Conservation (phyloP, 163 green algal genomes). For the Picocystis sp. region DNA sequence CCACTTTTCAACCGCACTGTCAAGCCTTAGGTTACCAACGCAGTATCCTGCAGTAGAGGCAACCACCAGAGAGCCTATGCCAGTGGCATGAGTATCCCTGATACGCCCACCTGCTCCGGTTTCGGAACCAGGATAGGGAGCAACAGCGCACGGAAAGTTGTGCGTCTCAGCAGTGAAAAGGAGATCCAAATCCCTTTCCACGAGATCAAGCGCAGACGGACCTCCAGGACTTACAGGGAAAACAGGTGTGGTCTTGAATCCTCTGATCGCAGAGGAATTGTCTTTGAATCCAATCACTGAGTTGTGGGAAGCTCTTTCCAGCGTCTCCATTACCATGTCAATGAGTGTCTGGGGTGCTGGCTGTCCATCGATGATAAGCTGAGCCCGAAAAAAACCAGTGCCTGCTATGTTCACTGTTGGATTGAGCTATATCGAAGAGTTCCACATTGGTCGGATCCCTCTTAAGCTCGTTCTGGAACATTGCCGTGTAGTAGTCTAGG, state of each 20-base stretch:
- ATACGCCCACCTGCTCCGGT: conserved; percentile 90
- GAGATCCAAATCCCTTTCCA: conserved; percentile 74
- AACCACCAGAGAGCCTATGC: conserved; percentile 86
- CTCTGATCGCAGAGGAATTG: conserved; percentile 88
- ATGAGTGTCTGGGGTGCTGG: conserved; percentile 58
- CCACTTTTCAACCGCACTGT: conserved; percentile 21
- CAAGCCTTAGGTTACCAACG: conserved; percentile 26
- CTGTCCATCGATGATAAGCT: conserved; percentile 78
- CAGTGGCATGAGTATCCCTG: conserved; percentile 94
- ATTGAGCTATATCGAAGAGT: conserved; percentile 98
- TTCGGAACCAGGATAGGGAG: conserved; percentile 85
- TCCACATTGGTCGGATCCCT: conserved; percentile 95
- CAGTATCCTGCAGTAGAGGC: conserved; percentile 88
- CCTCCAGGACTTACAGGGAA: conserved; percentile 50
- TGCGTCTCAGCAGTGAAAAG: conserved; percentile 98
- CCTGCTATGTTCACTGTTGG: conserved; percentile 76
- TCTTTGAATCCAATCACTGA: conserved; percentile 97
- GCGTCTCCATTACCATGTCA: conserved; percentile 60
- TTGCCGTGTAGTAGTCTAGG: conserved; percentile 39
- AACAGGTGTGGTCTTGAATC: conserved; percentile 35
- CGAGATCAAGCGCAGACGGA: conserved; percentile 35
- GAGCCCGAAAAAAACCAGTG: conserved; percentile 88
- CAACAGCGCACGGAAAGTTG: conserved; percentile 96
- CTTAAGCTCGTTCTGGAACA: conserved; percentile 54
- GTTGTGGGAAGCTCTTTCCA: conserved; percentile 60